phyloP scores from a whole-genome alignment of 805 yeast genomes.

The Cyberlindnera galapagoensis region DNA sequence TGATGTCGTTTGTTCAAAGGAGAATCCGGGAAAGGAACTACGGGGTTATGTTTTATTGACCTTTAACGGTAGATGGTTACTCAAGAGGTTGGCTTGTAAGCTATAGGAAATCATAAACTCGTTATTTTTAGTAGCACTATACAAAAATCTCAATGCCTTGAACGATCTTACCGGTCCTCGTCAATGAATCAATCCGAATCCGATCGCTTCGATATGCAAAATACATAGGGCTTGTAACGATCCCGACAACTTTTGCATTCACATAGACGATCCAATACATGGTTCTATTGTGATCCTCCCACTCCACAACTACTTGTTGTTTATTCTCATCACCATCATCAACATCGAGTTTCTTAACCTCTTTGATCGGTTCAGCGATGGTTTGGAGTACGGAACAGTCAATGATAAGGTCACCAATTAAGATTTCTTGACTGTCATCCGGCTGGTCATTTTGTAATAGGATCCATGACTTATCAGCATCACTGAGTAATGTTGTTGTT shows the following conservation, averaged over 20 bases:
- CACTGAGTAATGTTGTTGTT: constrained; percentile 6
- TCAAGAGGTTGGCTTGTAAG: too few relatives aligned
- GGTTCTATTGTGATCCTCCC: constrained; percentile 16
- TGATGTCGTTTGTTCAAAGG: too few relatives aligned
- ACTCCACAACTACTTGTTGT: constrained; percentile 16
- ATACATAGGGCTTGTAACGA: constrained; percentile 7
- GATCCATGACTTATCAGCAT: constrained; percentile 22
- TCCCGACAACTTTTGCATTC: constrained; percentile 25
- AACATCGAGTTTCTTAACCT: constrained; percentile 6
- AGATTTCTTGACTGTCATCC: constrained; percentile 12
- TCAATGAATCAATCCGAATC: constrained; percentile 17
- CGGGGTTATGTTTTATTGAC: too few relatives aligned
- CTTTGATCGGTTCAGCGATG: constrained; percentile 1
- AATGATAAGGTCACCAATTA: constrained; percentile 23
- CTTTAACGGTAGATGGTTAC: too few relatives aligned
- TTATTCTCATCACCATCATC: constrained; percentile 3
- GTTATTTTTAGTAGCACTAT: too few relatives aligned
- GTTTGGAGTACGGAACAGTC: constrained; percentile 4
- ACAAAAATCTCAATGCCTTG: constrained; percentile 16
- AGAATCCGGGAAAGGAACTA: too few relatives aligned
- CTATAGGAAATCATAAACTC: too few relatives aligned
- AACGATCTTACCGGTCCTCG: constrained; percentile 16
- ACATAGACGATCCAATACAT: constrained; percentile 27
- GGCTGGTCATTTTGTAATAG: constrained; percentile 10
- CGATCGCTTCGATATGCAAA: constrained; percentile 11